A percentile compares a stretch with the other conserved stretches of the same genome.
Evolutionary conservation across 805 yeast species (phyloP).

Genomic region (Cyberlindnera euphorbiiphila): DNA sequence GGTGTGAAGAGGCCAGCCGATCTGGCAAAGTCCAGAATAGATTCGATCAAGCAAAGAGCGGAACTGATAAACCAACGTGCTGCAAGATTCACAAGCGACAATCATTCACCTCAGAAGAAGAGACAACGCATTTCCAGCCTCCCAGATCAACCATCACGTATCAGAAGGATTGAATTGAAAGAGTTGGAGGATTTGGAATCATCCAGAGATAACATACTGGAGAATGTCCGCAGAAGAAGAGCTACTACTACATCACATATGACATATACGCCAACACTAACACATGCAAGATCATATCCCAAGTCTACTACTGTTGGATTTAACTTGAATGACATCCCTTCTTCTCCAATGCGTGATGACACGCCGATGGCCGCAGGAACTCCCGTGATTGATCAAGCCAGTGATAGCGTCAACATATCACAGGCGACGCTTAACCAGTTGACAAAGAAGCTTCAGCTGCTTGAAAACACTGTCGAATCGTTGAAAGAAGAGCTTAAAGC

Average conservation of each 20-base stretch:
- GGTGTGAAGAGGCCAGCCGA: slow-evolving; percentile 16
- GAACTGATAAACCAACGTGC: slow-evolving; percentile 19
- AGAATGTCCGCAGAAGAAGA: slow-evolving; percentile 11
- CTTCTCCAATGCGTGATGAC: slow-evolving; percentile 20
- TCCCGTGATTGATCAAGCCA: neutral
- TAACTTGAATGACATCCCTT: slow-evolving; percentile 18
- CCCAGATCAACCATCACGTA: slow-evolving; percentile 2
- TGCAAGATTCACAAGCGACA: slow-evolving; percentile 15
- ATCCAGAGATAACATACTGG: slow-evolving; percentile 7
- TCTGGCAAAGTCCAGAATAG: slow-evolving; percentile 6
- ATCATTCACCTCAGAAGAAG: slow-evolving; percentile 15
- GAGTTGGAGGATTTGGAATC: slow-evolving; percentile 15
- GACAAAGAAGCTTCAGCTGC: slow-evolving; percentile 15
- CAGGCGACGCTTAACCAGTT: slow-evolving; percentile 12
- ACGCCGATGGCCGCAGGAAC: neutral
- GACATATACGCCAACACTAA: neutral
- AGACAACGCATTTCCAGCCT: slow-evolving; percentile 6
- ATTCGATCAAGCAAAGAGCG: slow-evolving; percentile 14
- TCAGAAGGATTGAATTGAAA: slow-evolving; percentile 8
- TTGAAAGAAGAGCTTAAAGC: slow-evolving; percentile 18
- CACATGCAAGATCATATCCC: neutral
- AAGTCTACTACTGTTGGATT: neutral
- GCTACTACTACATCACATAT: neutral
- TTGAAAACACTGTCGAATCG: slow-evolving; percentile 21
- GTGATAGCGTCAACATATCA: slow-evolving; percentile 8